Evolutionary conservation across 2,329 filamentous ascomycete genomes (phyloP).

Genomic region (Nothophaeocryptopus gaeumannii): DNA sequence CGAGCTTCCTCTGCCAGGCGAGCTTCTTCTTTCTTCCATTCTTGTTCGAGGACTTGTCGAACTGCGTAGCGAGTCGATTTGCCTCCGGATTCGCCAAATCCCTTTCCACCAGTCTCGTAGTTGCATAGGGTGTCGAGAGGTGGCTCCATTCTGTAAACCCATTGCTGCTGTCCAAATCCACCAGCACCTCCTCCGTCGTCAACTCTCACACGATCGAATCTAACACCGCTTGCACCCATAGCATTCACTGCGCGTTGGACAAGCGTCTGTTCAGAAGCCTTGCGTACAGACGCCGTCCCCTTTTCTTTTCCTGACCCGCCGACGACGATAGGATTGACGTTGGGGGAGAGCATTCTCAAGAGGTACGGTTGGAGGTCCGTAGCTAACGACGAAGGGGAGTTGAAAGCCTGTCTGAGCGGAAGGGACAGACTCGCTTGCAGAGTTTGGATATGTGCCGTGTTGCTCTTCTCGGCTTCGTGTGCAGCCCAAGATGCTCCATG

Average conservation of each 20-base stretch:
- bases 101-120: constrained; percentile 66
- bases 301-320: constrained; percentile 46
- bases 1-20: constrained; percentile 65
- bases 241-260: constrained; percentile 76
- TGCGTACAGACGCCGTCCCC: constrained; percentile 71
- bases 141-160: constrained; percentile 94
- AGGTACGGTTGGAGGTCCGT: constrained; percentile 83
- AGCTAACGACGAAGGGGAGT: constrained; percentile 72
- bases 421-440: constrained; percentile 71
- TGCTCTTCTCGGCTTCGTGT: constrained; percentile 75
- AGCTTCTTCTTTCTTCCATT: constrained; percentile 71
- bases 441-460: constrained; percentile 67
- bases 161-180: constrained; percentile 41
- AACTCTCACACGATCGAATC: constrained; percentile 76
- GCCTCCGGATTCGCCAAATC: constrained; percentile 51
- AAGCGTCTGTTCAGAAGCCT: constrained; percentile 77
- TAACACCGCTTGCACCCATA: constrained; percentile 77
- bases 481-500: constrained; percentile 78
- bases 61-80: constrained; percentile 86
- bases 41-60: constrained; percentile 87
- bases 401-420: constrained; percentile 71
- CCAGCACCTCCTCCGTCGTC: constrained; percentile 46
- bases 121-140: constrained; percentile 73
- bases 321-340: constrained; percentile 86
- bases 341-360: constrained; percentile 77